These are phyloP conservation scores for Spirogloea muscicola DNA, from an alignment of 139 green algal genomes.

Conservation along the genomic window DNA sequence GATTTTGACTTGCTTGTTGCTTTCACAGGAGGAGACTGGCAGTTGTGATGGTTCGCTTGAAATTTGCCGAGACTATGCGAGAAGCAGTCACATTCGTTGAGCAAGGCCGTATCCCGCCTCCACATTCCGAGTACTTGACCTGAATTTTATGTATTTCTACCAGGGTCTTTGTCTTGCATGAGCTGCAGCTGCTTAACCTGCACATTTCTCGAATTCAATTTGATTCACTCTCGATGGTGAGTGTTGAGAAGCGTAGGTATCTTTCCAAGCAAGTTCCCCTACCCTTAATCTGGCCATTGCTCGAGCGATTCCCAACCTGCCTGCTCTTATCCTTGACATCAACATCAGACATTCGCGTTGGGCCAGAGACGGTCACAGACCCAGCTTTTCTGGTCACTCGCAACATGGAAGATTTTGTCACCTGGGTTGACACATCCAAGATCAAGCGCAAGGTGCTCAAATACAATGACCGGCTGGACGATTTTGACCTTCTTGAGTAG, in stretches of 20 bases:
- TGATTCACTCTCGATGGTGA: too few relatives aligned
- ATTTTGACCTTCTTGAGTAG: conserved; percentile 76
- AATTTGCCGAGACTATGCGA: conserved; percentile 85
- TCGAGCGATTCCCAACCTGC: not conserved
- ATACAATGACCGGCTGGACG: conserved; percentile 95
- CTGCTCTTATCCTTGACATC: not conserved
- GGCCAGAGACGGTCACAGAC: conserved; percentile 83
- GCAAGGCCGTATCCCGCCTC: conserved; percentile 50
- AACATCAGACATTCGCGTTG: conserved; percentile 70
- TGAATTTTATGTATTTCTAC: too few relatives aligned
- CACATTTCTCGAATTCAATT: too few relatives aligned
- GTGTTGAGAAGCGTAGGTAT: too few relatives aligned
- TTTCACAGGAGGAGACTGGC: conserved; percentile 67
- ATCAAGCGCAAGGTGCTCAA: conserved; percentile 92
- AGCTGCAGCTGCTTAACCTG: too few relatives aligned
- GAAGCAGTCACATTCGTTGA: conserved; percentile 92
- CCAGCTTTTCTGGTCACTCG: conserved; percentile 86
- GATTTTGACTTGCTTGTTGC: not conserved
- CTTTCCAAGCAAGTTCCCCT: too few relatives aligned
- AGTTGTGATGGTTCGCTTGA: conserved; percentile 86
- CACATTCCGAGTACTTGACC: not conserved
- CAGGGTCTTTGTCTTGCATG: too few relatives aligned
- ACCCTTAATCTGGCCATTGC: not conserved
- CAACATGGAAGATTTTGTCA: conserved; percentile 95
- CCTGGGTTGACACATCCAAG: conserved; percentile 93